Conservation (phyloP, 2,329 filamentous ascomycete species). For the Beauveria bassiana region DNA sequence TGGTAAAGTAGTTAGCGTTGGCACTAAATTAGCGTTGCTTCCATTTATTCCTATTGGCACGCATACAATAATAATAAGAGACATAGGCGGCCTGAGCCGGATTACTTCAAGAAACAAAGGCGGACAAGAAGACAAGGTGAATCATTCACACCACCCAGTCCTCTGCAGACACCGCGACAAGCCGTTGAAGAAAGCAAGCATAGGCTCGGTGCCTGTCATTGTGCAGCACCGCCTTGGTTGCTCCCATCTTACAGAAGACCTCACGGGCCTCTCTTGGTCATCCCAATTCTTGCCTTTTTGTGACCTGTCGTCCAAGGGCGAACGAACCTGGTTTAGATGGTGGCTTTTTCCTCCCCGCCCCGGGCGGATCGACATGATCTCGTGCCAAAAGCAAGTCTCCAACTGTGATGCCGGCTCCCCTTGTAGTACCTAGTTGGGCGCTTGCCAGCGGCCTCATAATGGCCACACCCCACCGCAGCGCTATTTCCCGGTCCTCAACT, state of each 20-base stretch:
- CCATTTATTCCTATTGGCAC: no score
- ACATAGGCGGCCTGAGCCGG: not conserved
- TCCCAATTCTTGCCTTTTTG: not conserved
- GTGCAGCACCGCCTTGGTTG: not conserved
- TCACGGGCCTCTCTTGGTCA: not conserved
- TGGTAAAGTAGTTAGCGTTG: not conserved
- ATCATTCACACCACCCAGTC: not conserved
- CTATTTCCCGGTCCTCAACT: not conserved
- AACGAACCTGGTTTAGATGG: not conserved
- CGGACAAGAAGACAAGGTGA: not conserved
- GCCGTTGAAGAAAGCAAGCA: not conserved
- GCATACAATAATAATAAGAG: not conserved
- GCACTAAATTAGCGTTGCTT: not conserved
- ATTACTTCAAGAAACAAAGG: not conserved
- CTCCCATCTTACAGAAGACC: not conserved
- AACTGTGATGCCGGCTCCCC: not conserved
- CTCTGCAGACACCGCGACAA: not conserved
- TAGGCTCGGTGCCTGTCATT: not conserved
- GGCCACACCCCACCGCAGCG: not conserved
- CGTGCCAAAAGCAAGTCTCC: constrained; percentile 8
- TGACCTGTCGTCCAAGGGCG: not conserved
- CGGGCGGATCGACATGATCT: constrained; percentile 12
- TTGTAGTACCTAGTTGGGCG: not conserved
- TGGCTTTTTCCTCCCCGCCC: not conserved
- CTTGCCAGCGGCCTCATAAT: not conserved